Evolutionary conservation across 192 early-diverging fungal genomes (phyloP), one percentile per base, ranked within the genome.

Genomic region (Phlyctochytrium bullatum): DNA sequence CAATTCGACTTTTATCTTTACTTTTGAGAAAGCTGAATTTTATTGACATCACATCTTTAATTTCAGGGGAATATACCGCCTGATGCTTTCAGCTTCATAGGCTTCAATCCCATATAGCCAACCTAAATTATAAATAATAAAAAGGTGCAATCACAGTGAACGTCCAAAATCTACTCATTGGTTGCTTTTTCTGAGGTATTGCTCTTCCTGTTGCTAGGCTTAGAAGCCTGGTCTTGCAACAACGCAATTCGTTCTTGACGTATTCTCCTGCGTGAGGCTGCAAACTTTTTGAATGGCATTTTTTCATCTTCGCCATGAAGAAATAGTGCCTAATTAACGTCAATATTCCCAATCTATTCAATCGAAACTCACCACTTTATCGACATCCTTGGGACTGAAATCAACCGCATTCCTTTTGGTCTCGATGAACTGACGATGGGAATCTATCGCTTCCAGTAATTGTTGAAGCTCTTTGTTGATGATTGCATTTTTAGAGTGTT

Each of bases 401-500:
- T 82, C 76, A 27, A 85, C 81, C 25, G 69, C 65, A 27, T 82
- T 77, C 20, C 97, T 86, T 63, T 88, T 77, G 40, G 80, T 74
- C 68, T 92, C 85, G 52, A 99, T 88, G 66, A 85, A 91, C 62
- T 75, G 77, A 34, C 85, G 73, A 56, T 91, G 93, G 79, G 90
- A 86, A 67, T 95, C 93, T 34, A 95, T 71, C 84, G 89, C 64
- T 51, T 95, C 91, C 23, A 94, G 74, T 34, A 96, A 76, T n/a
- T 83, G 82, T 36, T 91, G 88, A 62, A 95, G 73, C 56, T 90
- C 84, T 73, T 94, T 94, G 29, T 88, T 90, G 66, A 90, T 85
- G 54, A 86, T 88, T 34, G 89, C 64, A 79, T 93, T 87, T 65
- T 85, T 88, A 2, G 83, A 83, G 59, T 87, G 82, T 74, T 98